phyloP scores from a whole-genome alignment of 1,139 yeast species.

The Blastobotrys raffinosifermentans region DNA sequence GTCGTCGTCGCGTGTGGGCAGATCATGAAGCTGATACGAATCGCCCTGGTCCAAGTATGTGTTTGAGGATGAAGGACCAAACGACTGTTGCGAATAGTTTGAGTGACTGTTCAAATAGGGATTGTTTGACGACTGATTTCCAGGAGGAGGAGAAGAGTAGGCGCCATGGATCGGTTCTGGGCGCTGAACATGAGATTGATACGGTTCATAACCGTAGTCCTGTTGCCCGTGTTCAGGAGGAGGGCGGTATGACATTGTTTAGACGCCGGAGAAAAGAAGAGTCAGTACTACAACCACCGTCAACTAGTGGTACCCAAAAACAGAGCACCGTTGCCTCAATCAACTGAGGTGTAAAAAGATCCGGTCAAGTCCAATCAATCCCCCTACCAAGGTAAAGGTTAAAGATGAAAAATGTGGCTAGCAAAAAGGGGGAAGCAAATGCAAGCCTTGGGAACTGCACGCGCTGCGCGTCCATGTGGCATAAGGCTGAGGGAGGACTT shows the following conservation, averaged over 20 bases:
- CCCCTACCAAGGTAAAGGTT: too few relatives aligned
- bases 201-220: not conserved
- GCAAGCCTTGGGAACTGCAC: too few relatives aligned
- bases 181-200: constrained; percentile 1
- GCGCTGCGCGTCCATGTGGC: too few relatives aligned
- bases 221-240: not conserved
- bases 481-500: too few relatives aligned
- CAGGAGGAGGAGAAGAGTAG: constrained; percentile 1
- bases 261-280: too few relatives aligned
- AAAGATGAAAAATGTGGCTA: too few relatives aligned
- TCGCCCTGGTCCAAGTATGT: constrained; percentile 8
- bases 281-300: too few relatives aligned
- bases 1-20: constrained; percentile 15
- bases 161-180: constrained; percentile 4
- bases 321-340: too few relatives aligned
- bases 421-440: too few relatives aligned
- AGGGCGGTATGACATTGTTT: not conserved
- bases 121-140: not conserved
- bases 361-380: too few relatives aligned
- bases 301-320: too few relatives aligned
- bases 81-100: constrained; percentile 3
- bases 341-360: too few relatives aligned
- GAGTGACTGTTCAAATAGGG: not conserved
- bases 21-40: constrained; percentile 21
- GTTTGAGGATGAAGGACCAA: not conserved